phyloP scores from a whole-genome alignment of 1,284 basidiomycete genomes.

The Grifola frondosa region DNA sequence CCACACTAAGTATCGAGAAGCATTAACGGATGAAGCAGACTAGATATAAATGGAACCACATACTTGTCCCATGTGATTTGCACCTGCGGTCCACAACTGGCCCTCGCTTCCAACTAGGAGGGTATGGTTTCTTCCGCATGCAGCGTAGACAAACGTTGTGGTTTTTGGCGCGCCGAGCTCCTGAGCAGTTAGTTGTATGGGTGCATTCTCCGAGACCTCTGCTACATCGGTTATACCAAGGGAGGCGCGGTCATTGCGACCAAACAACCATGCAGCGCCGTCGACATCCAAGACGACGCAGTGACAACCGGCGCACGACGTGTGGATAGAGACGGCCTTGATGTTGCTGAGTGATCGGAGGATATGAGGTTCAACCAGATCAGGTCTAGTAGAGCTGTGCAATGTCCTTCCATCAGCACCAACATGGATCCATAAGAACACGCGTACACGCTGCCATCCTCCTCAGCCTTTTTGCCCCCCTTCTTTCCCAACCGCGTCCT shows the following conservation, averaged over 20 bases:
- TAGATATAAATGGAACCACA: slow-evolving; percentile 19
- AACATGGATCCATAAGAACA: slow-evolving; percentile 1
- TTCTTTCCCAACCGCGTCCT: slow-evolving; percentile 22
- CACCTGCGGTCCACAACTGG: slow-evolving; percentile 81
- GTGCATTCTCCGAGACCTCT: slow-evolving; percentile 70
- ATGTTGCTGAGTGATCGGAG: slow-evolving; percentile 85
- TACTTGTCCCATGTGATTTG: slow-evolving; percentile 84
- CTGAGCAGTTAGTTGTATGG: slow-evolving; percentile 57
- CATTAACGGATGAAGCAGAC: too few relatives aligned
- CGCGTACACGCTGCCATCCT: slow-evolving; percentile 18
- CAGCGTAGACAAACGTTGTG: slow-evolving; percentile 77
- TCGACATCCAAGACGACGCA: slow-evolving; percentile 73
- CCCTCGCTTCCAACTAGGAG: slow-evolving; percentile 83
- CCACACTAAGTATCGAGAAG: slow-evolving; percentile 65
- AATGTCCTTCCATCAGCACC: neutral
- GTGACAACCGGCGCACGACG: slow-evolving; percentile 73
- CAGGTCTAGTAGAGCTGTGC: slow-evolving; percentile 51
- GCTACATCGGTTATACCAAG: slow-evolving; percentile 58
- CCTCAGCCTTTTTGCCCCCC: slow-evolving; percentile 19
- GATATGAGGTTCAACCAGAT: slow-evolving; percentile 85
- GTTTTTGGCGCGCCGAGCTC: slow-evolving; percentile 62
- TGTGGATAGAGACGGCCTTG: slow-evolving; percentile 68
- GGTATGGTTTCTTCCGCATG: slow-evolving; percentile 80
- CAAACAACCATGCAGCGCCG: slow-evolving; percentile 85
- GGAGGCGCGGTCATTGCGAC: slow-evolving; percentile 67